These are phyloP conservation scores for Penicillium ucsense DNA, from an alignment of 495 filamentous ascomycete genomes.

Conservation along the genomic window DNA sequence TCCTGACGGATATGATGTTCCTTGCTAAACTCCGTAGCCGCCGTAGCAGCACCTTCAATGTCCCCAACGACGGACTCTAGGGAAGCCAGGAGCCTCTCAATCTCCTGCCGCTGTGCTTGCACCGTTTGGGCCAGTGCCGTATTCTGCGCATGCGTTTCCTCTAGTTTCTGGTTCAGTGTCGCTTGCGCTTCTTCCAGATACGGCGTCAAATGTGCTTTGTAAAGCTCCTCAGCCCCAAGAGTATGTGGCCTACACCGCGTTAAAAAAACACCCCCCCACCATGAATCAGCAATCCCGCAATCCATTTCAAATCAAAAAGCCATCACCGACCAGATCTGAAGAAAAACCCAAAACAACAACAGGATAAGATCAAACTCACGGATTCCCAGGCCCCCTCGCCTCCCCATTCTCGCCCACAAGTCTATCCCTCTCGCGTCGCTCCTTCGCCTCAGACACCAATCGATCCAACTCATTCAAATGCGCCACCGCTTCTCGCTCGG, in stretches of 20 bases:
- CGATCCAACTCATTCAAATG: slow-evolving; percentile 77
- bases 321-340: neutral
- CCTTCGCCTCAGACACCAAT: slow-evolving; percentile 58
- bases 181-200: slow-evolving; percentile 52
- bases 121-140: slow-evolving; percentile 50
- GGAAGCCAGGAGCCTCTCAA: slow-evolving; percentile 52
- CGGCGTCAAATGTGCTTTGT: slow-evolving; percentile 61
- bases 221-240: slow-evolving; percentile 56
- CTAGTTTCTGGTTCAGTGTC: slow-evolving; percentile 50
- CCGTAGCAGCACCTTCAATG: slow-evolving; percentile 53
- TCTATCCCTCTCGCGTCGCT: slow-evolving; percentile 38
- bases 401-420: slow-evolving; percentile 8
- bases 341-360: neutral
- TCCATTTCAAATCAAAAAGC: neutral
- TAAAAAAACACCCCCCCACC: neutral
- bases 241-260: slow-evolving; percentile 54
- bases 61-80: slow-evolving; percentile 62
- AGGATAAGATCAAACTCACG: slow-evolving; percentile 22
- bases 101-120: slow-evolving; percentile 59
- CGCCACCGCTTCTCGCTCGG: slow-evolving; percentile 57
- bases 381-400: slow-evolving; percentile 10
- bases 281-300: neutral
- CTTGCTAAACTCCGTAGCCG: slow-evolving; percentile 31
- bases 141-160: slow-evolving; percentile 56
- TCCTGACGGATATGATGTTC: slow-evolving; percentile 34